These are phyloP conservation scores for Scenedesmus sp. DNA, from an alignment of 163 green algal genomes.

Conservation along the genomic window DNA sequence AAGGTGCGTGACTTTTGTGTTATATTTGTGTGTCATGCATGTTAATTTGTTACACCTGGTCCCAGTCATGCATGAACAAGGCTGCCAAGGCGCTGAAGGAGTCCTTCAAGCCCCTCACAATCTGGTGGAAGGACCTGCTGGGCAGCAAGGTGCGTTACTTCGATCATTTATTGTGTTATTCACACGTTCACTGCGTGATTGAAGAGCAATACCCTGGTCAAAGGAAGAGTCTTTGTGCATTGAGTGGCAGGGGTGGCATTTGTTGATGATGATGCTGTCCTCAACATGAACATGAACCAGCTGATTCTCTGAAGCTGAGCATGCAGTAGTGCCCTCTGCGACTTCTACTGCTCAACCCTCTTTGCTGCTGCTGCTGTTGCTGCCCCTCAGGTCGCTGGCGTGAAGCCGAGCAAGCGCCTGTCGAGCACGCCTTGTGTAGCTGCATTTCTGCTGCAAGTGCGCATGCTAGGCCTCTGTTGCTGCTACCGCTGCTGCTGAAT, in stretches of 20 bases:
- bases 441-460: too few relatives aligned
- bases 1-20: not conserved
- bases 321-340: too few relatives aligned
- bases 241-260: too few relatives aligned
- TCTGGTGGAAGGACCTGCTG: constrained; percentile 89
- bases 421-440: constrained; percentile 87
- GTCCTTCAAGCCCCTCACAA: constrained; percentile 80
- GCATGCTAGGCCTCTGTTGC: not conserved
- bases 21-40: not conserved
- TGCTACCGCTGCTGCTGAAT: not conserved
- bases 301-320: too few relatives aligned
- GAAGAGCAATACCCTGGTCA: too few relatives aligned
- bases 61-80: not conserved
- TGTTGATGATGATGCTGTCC: too few relatives aligned
- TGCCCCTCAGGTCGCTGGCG: constrained; percentile 55
- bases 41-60: too few relatives aligned
- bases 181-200: not conserved
- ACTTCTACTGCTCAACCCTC: too few relatives aligned
- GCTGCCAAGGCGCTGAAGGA: constrained; percentile 64
- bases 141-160: not conserved
- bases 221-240: too few relatives aligned
- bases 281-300: too few relatives aligned
- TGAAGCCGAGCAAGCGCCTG: constrained; percentile 89
- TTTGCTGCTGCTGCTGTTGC: too few relatives aligned
- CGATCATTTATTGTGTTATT: not conserved